Conservation (phyloP, 306 rosid genomes). For the Geum urbanum region DNA sequence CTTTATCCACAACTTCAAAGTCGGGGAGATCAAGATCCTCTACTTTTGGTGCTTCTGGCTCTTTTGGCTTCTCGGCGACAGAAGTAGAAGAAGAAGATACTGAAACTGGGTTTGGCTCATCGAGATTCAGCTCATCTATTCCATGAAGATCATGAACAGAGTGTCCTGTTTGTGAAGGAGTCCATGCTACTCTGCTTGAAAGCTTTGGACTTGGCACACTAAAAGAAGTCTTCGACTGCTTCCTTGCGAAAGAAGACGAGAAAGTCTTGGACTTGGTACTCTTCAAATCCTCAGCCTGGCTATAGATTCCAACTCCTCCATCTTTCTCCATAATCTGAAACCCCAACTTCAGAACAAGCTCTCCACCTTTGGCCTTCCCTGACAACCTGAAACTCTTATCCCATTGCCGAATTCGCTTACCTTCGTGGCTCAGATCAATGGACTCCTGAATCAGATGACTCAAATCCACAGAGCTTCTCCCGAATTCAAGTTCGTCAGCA, state of each 20-base stretch:
- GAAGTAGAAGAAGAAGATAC: constrained; percentile 36
- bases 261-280: constrained; percentile 38
- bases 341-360: constrained; percentile 77
- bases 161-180: constrained; percentile 48
- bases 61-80: constrained; percentile 38
- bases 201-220: constrained; percentile 86
- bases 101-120: constrained; percentile 64
- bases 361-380: constrained; percentile 92
- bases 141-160: constrained; percentile 44
- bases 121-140: constrained; percentile 87
- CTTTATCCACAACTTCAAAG: constrained; percentile 85
- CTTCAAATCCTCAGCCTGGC: constrained; percentile 38
- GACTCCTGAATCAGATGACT: constrained; percentile 69
- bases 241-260: constrained; percentile 53
- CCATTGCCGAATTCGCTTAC: constrained; percentile 75
- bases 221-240: constrained; percentile 84
- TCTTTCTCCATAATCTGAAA: constrained; percentile 97
- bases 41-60: constrained; percentile 38
- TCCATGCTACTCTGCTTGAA: constrained; percentile 57
- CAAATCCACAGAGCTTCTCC: constrained; percentile 65
- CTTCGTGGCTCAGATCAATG: constrained; percentile 56
- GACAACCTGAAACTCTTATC: constrained; percentile 59
- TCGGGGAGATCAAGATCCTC: constrained; percentile 87
- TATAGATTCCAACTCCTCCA: constrained; percentile 73
- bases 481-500: constrained; percentile 84